Percentiles rank a stretch among this genome's conserved stretches.
phyloP scores from a whole-genome alignment of 2,329 filamentous ascomycete genomes.

The Aspergillus sp. region DNA sequence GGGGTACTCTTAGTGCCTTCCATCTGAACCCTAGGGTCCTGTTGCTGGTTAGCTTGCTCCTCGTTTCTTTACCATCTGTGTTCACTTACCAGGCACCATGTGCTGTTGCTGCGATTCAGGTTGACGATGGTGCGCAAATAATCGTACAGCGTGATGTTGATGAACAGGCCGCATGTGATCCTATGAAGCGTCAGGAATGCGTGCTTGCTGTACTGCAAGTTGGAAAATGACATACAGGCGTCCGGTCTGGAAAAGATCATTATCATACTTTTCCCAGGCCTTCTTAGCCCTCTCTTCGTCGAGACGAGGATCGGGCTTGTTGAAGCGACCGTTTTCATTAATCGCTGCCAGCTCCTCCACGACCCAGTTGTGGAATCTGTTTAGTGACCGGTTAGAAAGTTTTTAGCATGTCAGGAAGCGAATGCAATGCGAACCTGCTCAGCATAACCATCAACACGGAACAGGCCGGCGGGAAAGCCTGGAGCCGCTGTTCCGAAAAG shows the following conservation, averaged over 20 bases:
- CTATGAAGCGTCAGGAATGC: slow-evolving; percentile 25
- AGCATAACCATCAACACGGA: slow-evolving; percentile 75
- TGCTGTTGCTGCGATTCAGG: slow-evolving; percentile 69
- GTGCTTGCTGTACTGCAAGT: background rate
- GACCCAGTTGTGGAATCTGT: slow-evolving; percentile 78
- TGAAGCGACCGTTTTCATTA: slow-evolving; percentile 80
- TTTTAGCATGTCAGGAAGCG: background rate
- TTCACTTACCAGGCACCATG: slow-evolving; percentile 65
- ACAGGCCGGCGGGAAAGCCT: slow-evolving; percentile 71
- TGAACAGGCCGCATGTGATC: slow-evolving; percentile 72
- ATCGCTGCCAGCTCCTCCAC: slow-evolving; percentile 78
- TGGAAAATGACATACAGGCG: slow-evolving; percentile 51
- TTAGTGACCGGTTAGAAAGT: background rate
- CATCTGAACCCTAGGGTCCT: slow-evolving; percentile 71
- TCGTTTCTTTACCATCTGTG: no score
- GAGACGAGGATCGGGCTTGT: slow-evolving; percentile 58
- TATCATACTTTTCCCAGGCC: slow-evolving; percentile 69
- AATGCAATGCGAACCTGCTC: slow-evolving; percentile 31
- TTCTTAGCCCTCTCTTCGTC: slow-evolving; percentile 51
- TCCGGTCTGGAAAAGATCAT: slow-evolving; percentile 77
- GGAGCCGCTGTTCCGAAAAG: slow-evolving; percentile 69
- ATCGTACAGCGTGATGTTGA: slow-evolving; percentile 75
- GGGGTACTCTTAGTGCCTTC: slow-evolving; percentile 62
- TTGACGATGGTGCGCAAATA: slow-evolving; percentile 79
- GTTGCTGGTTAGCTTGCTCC: slow-evolving; percentile 10